Base-by-base conservation (phyloP, 2,329 filamentous ascomycete species). In the Didymosphaeria variabile region DNA sequence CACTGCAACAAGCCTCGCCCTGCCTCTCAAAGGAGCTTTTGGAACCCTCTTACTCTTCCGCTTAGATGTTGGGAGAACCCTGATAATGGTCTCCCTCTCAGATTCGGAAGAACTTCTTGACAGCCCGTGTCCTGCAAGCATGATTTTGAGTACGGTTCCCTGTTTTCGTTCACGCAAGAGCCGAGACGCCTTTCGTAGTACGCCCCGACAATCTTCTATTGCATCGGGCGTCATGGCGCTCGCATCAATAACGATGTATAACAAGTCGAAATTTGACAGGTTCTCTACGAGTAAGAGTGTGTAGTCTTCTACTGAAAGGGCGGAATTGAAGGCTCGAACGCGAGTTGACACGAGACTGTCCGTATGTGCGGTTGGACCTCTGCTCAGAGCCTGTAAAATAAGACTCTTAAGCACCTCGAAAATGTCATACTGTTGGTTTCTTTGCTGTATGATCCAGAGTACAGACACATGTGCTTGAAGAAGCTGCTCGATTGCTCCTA, bases 401-500 rank as follows among this genome's bases (percentile, higher is more conserved):
- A 59, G 36, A 21, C 60, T 62, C 44, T 62, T 65, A 3, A 64
- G 36, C 2, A 62, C 42, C 7, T 61, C 59, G 15, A 61, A 54
- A 21, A 59, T 44, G 13, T 55, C 46, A 53, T 64, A 32, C 9
- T 52, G 21, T 19, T 29, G 15, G 15, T 53, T 26, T 23, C 55
- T 59, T 15, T 55, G 42, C 38, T 56, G 55, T 7, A 62, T 46
- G 36, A 65, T 45, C 62, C 60, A 65, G 10, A 65, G 40, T n/a
- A 60, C 44, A 21, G 57, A 23, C n/a, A 47, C 47, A 2, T 50
- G 26, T 3, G 54, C 46, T 31, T 60, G 45, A 17, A 62, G 47
- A 5, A 65, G 57, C 36, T 65, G 63, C 26, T 65, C 60, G 26
- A 65, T 62, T 21, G 59, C 46, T 42, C 47, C 58, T 17, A 59